Percentiles rank a stretch among this genome's conserved stretches.
phyloP scores from a whole-genome alignment of 2,329 filamentous ascomycete genomes.

The Nemania bipapillata region DNA sequence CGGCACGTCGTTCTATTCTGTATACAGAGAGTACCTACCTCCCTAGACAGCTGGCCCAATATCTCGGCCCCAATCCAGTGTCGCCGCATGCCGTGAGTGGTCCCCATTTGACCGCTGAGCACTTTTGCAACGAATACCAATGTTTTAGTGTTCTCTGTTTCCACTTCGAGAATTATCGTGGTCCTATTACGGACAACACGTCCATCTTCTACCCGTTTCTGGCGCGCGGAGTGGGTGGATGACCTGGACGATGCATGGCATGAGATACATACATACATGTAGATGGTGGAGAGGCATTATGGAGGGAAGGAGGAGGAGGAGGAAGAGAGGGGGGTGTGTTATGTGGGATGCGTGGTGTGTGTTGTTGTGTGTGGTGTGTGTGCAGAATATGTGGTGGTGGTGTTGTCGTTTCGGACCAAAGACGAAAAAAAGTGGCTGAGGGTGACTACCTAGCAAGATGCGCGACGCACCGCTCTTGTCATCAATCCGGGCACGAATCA shows the following conservation, averaged over 20 bases:
- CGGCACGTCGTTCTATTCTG: constrained; percentile 15
- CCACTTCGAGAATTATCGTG: constrained; percentile 26
- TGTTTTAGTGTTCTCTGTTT: constrained; percentile 2
- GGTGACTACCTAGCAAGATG: constrained; percentile 16
- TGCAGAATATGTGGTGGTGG: background rate
- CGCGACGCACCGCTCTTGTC: constrained; percentile 33
- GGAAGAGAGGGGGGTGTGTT: too few relatives aligned
- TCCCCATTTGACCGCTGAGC: constrained; percentile 3
- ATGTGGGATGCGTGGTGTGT: too few relatives aligned
- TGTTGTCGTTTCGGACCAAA: constrained; percentile 17
- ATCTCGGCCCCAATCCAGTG: constrained; percentile 3
- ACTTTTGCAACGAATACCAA: constrained; percentile 1
- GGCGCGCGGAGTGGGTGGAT: constrained; percentile 21
- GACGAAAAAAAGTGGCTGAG: background rate
- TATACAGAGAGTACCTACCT: too few relatives aligned
- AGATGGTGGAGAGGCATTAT: constrained; percentile 29
- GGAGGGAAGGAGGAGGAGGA: too few relatives aligned
- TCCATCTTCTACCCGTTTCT: constrained; percentile 17
- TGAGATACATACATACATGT: background rate
- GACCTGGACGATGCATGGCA: constrained; percentile 33
- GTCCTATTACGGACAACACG: constrained; percentile 26
- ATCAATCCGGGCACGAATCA: constrained; percentile 41
- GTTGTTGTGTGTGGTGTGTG: background rate
- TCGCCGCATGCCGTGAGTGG: constrained; percentile 30
- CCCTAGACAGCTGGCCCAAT: constrained; percentile 17